Conservation (phyloP, 2,329 filamentous ascomycete genomes). For the Daldinia sp. region DNA sequence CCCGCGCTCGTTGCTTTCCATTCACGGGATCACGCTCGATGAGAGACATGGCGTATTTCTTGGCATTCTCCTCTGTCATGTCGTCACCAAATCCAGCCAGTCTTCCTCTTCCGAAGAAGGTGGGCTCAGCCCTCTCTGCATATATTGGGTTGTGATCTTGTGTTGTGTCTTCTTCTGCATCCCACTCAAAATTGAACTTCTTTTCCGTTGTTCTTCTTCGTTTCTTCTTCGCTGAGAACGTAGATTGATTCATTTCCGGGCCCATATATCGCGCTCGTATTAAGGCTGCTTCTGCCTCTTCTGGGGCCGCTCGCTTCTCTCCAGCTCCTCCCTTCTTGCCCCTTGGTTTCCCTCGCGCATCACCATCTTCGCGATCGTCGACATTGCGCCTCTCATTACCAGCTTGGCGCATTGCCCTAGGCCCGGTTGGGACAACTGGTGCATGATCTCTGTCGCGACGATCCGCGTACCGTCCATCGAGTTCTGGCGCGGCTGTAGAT, state of each 20-base stretch:
- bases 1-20: constrained; percentile 79
- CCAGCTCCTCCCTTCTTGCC: constrained; percentile 39
- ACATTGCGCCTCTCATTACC: constrained; percentile 56
- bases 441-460: constrained; percentile 45
- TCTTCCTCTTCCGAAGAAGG: constrained; percentile 65
- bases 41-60: constrained; percentile 75
- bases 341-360: constrained; percentile 50
- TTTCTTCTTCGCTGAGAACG: constrained; percentile 96
- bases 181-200: constrained; percentile 99
- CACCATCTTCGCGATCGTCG: constrained; percentile 55
- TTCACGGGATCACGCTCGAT: constrained; percentile 80
- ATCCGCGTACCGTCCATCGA: constrained; percentile 48
- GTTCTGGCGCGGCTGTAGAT: constrained; percentile 49
- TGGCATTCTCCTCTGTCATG: constrained; percentile 65
- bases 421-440: constrained; percentile 73
- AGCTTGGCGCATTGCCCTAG: constrained; percentile 72
- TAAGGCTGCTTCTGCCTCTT: constrained; percentile 78
- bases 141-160: constrained; percentile 86
- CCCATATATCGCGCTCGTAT: constrained; percentile 90
- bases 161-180: constrained; percentile 92
- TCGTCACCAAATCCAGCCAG: constrained; percentile 66
- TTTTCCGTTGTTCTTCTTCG: constrained; percentile 90
- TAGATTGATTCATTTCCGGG: constrained; percentile 83
- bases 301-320: constrained; percentile 52
- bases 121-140: constrained; percentile 72